These are phyloP conservation scores for Bauhinia variegata DNA, from an alignment of 306 rosid species.

Conservation along the genomic window DNA sequence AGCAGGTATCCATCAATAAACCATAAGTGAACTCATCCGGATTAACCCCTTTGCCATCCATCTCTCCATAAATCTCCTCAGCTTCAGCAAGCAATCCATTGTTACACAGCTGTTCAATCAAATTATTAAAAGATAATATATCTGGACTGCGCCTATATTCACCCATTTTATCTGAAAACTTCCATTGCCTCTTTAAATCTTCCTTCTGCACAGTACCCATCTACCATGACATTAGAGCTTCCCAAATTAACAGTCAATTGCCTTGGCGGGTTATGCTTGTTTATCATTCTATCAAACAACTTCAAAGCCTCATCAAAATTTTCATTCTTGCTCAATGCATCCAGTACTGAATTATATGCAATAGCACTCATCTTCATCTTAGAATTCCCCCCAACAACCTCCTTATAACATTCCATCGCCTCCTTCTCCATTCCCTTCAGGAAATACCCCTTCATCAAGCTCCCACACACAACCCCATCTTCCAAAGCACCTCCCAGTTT, in stretches of 20 bases:
- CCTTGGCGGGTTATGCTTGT: conserved; percentile 67
- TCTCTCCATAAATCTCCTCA: conserved; percentile 77
- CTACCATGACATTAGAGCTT: too few species aligned
- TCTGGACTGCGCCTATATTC: too few species aligned
- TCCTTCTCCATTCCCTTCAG: conserved; percentile 80
- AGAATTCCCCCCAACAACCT: conserved; percentile 59
- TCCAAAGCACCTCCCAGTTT: conserved; percentile 66
- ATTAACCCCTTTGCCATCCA: conserved; percentile 73
- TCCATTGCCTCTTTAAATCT: too few species aligned
- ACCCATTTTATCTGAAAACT: too few species aligned
- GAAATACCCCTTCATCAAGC: conserved; percentile 89
- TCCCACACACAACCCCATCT: conserved; percentile 81
- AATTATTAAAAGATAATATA: too few species aligned
- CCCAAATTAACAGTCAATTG: too few species aligned
- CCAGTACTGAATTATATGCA: conserved; percentile 78
- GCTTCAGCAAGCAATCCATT: conserved; percentile 71
- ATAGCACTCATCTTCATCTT: conserved; percentile 72
- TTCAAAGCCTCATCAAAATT: conserved; percentile 72
- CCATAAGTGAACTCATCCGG: conserved; percentile 85
- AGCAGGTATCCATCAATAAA: conserved; percentile 90
- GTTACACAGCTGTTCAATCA: too few species aligned
- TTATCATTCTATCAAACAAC: conserved; percentile 71
- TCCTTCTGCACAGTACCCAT: too few species aligned
- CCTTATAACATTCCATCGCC: conserved; percentile 81
- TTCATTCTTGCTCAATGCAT: conserved; percentile 78